Evolutionary conservation across 768 basidiomycete species (phyloP).

Genomic region (Calocybe gangraenosa): DNA sequence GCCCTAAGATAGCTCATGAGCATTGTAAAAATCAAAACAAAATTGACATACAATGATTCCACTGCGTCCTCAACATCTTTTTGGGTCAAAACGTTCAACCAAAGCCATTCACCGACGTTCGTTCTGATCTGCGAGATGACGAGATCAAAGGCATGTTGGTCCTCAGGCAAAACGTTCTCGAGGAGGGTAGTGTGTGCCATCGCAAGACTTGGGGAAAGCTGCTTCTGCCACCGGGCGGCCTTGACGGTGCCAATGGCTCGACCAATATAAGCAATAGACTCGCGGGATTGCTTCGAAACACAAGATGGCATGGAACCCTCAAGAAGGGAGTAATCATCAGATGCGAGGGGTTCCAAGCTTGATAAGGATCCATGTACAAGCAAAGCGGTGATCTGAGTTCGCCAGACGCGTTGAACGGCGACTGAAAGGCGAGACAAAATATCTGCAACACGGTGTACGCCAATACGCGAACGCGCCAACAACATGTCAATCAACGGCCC

Average conservation of each 20-base stretch:
- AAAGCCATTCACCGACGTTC: constrained; percentile 90
- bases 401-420: constrained; percentile 80
- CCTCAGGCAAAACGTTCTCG: constrained; percentile 66
- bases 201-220: constrained; percentile 66
- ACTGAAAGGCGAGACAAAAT: constrained; percentile 69
- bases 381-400: constrained; percentile 78
- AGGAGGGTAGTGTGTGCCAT: constrained; percentile 62
- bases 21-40: background rate
- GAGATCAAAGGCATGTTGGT: constrained; percentile 72
- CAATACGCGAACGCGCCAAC: constrained; percentile 66
- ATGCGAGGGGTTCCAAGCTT: constrained; percentile 61
- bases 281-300: constrained; percentile 64
- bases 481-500: constrained; percentile 82
- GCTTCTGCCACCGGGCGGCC: constrained; percentile 72
- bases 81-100: constrained; percentile 82
- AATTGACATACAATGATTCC: constrained; percentile 66
- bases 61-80: constrained; percentile 82
- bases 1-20: constrained; percentile 44
- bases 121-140: constrained; percentile 72
- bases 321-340: constrained; percentile 53
- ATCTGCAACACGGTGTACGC: constrained; percentile 68
- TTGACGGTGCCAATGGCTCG: constrained; percentile 83
- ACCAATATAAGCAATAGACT: constrained; percentile 84
- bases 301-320: constrained; percentile 73
- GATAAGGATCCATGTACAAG: constrained; percentile 76